Conservation (phyloP, 495 filamentous ascomycete species). For the Evernia prunastri region DNA sequence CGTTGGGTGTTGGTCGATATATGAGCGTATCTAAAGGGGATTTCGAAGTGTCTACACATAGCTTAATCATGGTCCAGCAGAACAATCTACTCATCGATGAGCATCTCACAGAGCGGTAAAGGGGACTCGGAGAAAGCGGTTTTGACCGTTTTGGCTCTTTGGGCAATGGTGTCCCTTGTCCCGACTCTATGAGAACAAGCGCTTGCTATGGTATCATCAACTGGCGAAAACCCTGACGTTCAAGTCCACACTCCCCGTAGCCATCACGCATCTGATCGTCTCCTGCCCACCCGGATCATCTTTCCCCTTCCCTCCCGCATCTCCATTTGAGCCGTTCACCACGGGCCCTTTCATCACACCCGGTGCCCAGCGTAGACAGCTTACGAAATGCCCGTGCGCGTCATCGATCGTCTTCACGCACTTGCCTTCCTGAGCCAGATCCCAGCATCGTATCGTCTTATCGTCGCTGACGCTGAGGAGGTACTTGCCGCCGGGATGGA, state of each 20-base stretch:
- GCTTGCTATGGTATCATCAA: slow-evolving; percentile 16
- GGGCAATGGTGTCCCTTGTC: background rate
- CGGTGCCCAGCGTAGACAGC: slow-evolving; percentile 88
- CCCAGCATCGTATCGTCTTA: slow-evolving; percentile 92
- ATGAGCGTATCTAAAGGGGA: background rate
- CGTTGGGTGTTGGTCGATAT: background rate
- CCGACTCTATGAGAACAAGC: slow-evolving; percentile 2
- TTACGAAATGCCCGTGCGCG: slow-evolving; percentile 81
- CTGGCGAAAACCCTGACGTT: slow-evolving; percentile 55
- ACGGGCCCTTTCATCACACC: slow-evolving; percentile 58
- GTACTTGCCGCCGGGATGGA: slow-evolving; percentile 93
- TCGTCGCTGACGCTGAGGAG: slow-evolving; percentile 81
- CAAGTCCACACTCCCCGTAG: slow-evolving; percentile 58
- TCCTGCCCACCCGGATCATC: slow-evolving; percentile 35
- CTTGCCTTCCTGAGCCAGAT: slow-evolving; percentile 81
- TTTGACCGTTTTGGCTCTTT: background rate
- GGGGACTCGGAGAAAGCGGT: background rate
- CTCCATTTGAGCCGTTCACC: slow-evolving; percentile 36
- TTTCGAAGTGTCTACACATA: background rate
- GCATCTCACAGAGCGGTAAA: background rate
- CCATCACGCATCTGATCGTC: slow-evolving; percentile 56
- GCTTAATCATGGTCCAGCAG: background rate
- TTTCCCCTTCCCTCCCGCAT: slow-evolving; percentile 36
- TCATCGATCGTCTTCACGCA: slow-evolving; percentile 78
- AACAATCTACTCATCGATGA: background rate